These are phyloP conservation scores for Fremontodendron californicum DNA, from an alignment of 345 rosid species.

Conservation along the genomic window DNA sequence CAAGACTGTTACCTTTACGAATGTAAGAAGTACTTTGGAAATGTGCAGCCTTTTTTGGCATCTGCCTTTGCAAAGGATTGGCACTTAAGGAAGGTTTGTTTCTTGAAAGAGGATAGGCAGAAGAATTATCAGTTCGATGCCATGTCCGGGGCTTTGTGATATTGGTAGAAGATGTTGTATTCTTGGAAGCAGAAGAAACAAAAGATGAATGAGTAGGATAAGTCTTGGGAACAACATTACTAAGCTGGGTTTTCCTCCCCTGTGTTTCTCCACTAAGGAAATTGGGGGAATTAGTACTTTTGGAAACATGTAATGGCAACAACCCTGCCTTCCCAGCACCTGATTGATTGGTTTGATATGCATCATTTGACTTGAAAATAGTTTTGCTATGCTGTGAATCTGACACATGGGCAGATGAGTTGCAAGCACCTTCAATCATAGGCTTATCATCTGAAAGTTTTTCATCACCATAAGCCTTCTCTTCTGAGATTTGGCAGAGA, in stretches of 20 bases:
- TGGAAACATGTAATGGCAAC: constrained; percentile 31
- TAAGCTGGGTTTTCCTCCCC: constrained; percentile 41
- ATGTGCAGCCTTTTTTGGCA: constrained; percentile 31
- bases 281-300: constrained; percentile 24
- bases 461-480: constrained; percentile 31
- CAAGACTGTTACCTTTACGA: constrained; percentile 95
- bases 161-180: constrained; percentile 37
- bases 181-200: constrained; percentile 42
- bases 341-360: constrained; percentile 24
- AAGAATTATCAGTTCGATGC: constrained; percentile 49
- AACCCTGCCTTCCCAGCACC: constrained; percentile 24
- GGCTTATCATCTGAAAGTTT: constrained; percentile 27
- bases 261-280: constrained; percentile 29
- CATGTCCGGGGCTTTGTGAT: constrained; percentile 64
- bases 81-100: constrained; percentile 36
- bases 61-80: constrained; percentile 39
- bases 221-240: constrained; percentile 36
- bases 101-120: constrained; percentile 31
- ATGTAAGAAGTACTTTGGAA: constrained; percentile 49
- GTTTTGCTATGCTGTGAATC: constrained; percentile 29
- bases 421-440: constrained; percentile 26
- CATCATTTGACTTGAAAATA: constrained; percentile 23
- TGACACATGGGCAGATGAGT: constrained; percentile 26
- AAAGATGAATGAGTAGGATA: constrained; percentile 38
- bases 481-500: constrained; percentile 24